A percentile compares a stretch with the other conserved stretches of the same genome.
Evolutionary conservation across 2,329 filamentous ascomycete genomes (phyloP).

Genomic region (Sclerotinia subarctica): DNA sequence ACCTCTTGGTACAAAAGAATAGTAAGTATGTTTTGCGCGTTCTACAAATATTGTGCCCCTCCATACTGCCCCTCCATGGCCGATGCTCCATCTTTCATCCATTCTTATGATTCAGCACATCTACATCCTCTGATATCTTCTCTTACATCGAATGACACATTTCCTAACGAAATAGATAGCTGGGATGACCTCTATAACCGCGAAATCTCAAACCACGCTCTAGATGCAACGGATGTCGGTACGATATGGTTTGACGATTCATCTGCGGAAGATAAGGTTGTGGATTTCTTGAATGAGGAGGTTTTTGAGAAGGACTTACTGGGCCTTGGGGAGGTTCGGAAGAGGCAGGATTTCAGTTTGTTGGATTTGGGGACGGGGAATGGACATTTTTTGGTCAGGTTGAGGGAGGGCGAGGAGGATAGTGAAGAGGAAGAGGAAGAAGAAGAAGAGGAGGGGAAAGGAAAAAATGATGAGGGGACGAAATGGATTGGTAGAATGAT

Average conservation of each 20-base stretch:
- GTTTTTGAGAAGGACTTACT: constrained; percentile 27
- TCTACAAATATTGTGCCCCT: constrained; percentile 27
- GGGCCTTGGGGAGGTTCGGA: constrained; percentile 19
- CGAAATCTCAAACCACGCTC: constrained; percentile 68
- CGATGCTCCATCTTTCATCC: not conserved
- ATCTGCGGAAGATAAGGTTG: constrained; percentile 76
- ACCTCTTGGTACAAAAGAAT: constrained; percentile 80
- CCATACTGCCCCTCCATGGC: constrained; percentile 12
- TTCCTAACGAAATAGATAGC: constrained; percentile 44
- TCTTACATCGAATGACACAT: not conserved
- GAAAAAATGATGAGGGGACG: constrained; percentile 53
- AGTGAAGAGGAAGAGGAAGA: constrained; percentile 27
- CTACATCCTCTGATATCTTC: not conserved
- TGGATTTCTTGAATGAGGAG: constrained; percentile 51
- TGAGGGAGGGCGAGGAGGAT: constrained; percentile 51
- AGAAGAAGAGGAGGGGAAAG: constrained; percentile 69
- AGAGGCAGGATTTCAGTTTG: constrained; percentile 50
- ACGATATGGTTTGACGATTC: constrained; percentile 97
- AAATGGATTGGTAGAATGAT: constrained; percentile 66
- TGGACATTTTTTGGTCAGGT: constrained; percentile 81
- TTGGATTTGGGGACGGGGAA: constrained; percentile 94
- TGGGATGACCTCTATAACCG: constrained; percentile 73
- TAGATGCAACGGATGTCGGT: constrained; percentile 74
- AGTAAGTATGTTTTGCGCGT: constrained; percentile 49
- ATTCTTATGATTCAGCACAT: not conserved